phyloP scores from a whole-genome alignment of 192 early-diverging fungal genomes.

The Helicostylum pulchrum region DNA sequence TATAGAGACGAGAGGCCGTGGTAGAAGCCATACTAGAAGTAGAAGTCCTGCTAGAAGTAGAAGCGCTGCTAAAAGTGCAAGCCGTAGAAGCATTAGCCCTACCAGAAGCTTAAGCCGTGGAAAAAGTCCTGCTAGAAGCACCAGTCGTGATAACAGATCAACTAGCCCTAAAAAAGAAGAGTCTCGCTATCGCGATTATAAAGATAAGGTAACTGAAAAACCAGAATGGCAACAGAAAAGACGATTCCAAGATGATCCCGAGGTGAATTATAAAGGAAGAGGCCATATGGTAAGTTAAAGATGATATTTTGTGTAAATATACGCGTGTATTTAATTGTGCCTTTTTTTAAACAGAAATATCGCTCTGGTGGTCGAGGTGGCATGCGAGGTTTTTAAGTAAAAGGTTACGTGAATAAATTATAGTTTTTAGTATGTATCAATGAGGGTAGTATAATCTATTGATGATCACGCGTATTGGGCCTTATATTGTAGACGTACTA shows the following conservation, averaged over 20 bases:
- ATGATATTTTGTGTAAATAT: not conserved
- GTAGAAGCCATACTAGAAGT: not conserved
- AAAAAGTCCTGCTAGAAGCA: constrained; percentile 1
- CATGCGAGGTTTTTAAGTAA: constrained; percentile 12
- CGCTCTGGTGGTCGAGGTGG: constrained; percentile 10
- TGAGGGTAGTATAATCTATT: no score
- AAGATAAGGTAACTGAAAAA: constrained; percentile 19
- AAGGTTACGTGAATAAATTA: no score
- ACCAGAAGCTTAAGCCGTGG: not conserved
- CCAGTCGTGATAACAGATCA: not conserved
- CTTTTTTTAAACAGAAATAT: constrained; percentile 21
- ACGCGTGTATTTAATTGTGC: not conserved
- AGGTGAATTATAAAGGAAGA: constrained; percentile 53
- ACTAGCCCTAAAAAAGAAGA: not conserved
- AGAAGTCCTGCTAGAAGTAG: not conserved
- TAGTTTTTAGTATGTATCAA: no score
- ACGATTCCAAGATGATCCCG: constrained; percentile 30
- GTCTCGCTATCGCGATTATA: not conserved
- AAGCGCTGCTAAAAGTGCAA: constrained; percentile 3
- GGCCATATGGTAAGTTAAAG: constrained; percentile 44
- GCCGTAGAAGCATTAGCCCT: not conserved
- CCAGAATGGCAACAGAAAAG: constrained; percentile 33
- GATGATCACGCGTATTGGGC: no score
- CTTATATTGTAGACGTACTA: no score
- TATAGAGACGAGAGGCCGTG: not conserved